phyloP scores from a whole-genome alignment of 2,329 filamentous ascomycete species.

The Lasiodiplodia sp. region DNA sequence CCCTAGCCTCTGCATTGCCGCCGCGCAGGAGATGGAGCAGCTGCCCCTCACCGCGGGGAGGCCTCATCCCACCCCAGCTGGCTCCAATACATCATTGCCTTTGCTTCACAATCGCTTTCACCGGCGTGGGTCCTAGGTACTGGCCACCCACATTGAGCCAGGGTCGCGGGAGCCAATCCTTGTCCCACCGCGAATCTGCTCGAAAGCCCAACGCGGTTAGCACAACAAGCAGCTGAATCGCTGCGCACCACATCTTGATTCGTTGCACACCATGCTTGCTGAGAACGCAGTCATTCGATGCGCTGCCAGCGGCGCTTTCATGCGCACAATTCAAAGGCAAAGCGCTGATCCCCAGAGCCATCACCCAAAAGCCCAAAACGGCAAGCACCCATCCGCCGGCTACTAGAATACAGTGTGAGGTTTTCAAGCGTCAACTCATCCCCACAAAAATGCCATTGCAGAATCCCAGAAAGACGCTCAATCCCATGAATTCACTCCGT shows the following conservation, averaged over 20 bases:
- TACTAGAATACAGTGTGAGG: slow-evolving; percentile 31
- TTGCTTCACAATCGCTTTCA: not conserved
- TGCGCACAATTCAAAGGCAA: slow-evolving; percentile 12
- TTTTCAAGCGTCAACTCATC: slow-evolving; percentile 23
- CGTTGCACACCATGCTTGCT: slow-evolving; percentile 13
- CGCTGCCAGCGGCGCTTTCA: slow-evolving; percentile 12
- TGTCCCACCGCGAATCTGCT: slow-evolving; percentile 16
- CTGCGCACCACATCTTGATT: slow-evolving; percentile 1
- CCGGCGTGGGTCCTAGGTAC: not conserved
- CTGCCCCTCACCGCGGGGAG: not conserved
- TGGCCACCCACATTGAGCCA: not conserved
- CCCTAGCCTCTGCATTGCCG: not conserved
- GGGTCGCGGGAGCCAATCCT: slow-evolving; percentile 7
- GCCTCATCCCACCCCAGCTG: not conserved
- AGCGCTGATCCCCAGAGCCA: slow-evolving; percentile 9
- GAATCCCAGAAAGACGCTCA: slow-evolving; percentile 28
- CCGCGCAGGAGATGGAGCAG: not conserved
- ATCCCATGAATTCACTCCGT: slow-evolving; percentile 31
- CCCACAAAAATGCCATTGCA: slow-evolving; percentile 28
- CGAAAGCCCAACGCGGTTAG: slow-evolving; percentile 12
- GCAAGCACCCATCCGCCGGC: slow-evolving; percentile 22
- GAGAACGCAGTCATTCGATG: slow-evolving; percentile 19
- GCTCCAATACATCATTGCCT: not conserved
- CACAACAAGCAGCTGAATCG: not conserved
- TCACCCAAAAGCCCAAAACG: slow-evolving; percentile 24